A percentile compares a stretch with the other conserved stretches of the same genome.
Conservation (phyloP, 257 asterid species). For the Echium plantagineum region DNA sequence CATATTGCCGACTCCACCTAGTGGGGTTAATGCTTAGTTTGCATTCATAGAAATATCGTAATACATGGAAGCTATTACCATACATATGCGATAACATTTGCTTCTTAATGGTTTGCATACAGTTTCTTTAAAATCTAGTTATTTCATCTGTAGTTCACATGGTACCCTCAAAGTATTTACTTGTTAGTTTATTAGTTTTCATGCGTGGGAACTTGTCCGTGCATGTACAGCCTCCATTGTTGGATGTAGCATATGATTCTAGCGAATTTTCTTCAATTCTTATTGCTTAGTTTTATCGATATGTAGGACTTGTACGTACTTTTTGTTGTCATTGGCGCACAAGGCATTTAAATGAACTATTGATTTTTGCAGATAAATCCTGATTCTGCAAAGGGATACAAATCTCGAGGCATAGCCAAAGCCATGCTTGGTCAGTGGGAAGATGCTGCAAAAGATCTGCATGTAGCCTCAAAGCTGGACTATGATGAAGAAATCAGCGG, state of each 20-base stretch:
- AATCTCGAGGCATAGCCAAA: slow-evolving; percentile 85
- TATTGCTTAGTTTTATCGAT: not conserved
- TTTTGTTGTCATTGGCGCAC: not conserved
- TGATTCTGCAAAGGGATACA: slow-evolving; percentile 98
- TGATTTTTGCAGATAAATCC: slow-evolving; percentile 60
- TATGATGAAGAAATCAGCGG: slow-evolving; percentile 86
- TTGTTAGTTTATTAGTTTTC: too few relatives aligned
- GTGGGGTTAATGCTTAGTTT: not conserved
- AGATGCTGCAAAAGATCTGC: slow-evolving; percentile 92
- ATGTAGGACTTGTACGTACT: not conserved
- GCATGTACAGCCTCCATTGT: not conserved
- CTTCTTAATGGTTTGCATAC: too few relatives aligned
- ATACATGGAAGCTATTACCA: too few relatives aligned
- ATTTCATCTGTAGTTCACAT: too few relatives aligned
- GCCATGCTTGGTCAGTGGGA: slow-evolving; percentile 94
- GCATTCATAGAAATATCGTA: not conserved
- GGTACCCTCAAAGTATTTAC: too few relatives aligned
- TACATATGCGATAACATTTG: too few relatives aligned
- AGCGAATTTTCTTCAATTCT: not conserved
- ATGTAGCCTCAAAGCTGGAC: slow-evolving; percentile 82
- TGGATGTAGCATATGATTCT: not conserved
- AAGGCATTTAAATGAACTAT: slow-evolving; percentile 3
- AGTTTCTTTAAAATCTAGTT: too few relatives aligned
- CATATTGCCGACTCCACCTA: too few relatives aligned
- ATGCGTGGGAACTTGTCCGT: not conserved